Conservation (phyloP, 2,329 filamentous ascomycete genomes). For the Penicillium sp. region DNA sequence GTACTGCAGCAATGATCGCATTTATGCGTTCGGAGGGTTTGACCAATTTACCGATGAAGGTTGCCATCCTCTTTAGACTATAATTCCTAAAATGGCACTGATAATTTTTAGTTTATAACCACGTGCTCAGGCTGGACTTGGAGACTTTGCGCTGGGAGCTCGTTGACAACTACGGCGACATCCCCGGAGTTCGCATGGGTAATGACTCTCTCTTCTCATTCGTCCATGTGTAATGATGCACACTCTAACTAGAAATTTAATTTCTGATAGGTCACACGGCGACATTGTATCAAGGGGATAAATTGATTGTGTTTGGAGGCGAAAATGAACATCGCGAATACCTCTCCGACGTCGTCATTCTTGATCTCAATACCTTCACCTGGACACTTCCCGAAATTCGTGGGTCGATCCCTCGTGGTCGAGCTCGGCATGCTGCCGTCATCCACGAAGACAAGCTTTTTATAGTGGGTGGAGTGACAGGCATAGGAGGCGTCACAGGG, state of each 20-base stretch:
- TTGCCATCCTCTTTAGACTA: slow-evolving; percentile 22
- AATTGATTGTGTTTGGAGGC: slow-evolving; percentile 94
- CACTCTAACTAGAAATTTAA: not conserved
- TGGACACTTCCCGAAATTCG: slow-evolving; percentile 91
- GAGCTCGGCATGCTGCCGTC: slow-evolving; percentile 89
- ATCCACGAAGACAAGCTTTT: slow-evolving; percentile 96
- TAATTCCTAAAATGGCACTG: slow-evolving; percentile 1
- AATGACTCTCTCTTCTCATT: slow-evolving; percentile 31
- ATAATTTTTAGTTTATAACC: slow-evolving; percentile 72
- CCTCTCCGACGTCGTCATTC: slow-evolving; percentile 91
- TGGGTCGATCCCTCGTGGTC: slow-evolving; percentile 80
- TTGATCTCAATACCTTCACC: slow-evolving; percentile 88
- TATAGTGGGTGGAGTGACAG: slow-evolving; percentile 91
- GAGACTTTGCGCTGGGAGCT: slow-evolving; percentile 87
- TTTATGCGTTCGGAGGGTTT: slow-evolving; percentile 97
- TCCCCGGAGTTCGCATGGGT: slow-evolving; percentile 96
- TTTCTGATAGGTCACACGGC: slow-evolving; percentile 74
- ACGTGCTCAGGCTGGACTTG: slow-evolving; percentile 86
- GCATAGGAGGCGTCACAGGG: slow-evolving; percentile 90
- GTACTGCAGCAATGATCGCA: slow-evolving; percentile 96
- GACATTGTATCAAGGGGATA: slow-evolving; percentile 87
- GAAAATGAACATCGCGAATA: slow-evolving; percentile 98
- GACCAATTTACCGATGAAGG: slow-evolving; percentile 97
- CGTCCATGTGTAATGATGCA: not conserved
- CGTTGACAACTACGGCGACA: slow-evolving; percentile 98